phyloP scores from a whole-genome alignment of 768 basidiomycete genomes.

The Mycena vitilis region DNA sequence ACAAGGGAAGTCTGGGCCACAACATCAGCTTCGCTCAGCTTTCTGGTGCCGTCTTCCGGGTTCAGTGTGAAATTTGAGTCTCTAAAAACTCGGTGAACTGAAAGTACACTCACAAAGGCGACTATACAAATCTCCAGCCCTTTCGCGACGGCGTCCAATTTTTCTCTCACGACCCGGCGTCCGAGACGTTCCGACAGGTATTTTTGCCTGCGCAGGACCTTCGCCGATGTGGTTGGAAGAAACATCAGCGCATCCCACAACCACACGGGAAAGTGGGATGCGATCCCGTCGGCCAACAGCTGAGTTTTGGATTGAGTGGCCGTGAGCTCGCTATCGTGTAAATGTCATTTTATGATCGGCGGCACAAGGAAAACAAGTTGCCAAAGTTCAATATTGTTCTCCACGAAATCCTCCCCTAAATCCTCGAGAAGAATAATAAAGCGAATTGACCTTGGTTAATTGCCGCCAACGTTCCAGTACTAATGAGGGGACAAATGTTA shows the following conservation, averaged over 20 bases:
- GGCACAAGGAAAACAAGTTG: too few species aligned
- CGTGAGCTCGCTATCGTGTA: background rate
- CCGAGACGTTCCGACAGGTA: background rate
- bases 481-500: background rate
- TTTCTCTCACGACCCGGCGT: background rate
- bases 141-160: background rate
- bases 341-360: too few species aligned
- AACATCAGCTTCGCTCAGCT: background rate
- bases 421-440: background rate
- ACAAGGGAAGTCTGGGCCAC: background rate
- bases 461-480: background rate
- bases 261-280: background rate
- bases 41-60: background rate
- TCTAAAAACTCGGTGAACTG: background rate
- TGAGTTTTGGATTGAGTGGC: background rate
- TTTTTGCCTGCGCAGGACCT: background rate
- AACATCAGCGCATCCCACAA: background rate
- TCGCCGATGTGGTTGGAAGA: background rate
- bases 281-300: background rate
- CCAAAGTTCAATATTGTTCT: background rate
- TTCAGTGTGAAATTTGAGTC: background rate
- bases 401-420: background rate
- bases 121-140: constrained; percentile 3
- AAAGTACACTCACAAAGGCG: background rate
- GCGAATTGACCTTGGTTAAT: constrained; percentile 10